Evolutionary conservation across 106 monocot species (phyloP).

Genomic region (Allium cepa): DNA sequence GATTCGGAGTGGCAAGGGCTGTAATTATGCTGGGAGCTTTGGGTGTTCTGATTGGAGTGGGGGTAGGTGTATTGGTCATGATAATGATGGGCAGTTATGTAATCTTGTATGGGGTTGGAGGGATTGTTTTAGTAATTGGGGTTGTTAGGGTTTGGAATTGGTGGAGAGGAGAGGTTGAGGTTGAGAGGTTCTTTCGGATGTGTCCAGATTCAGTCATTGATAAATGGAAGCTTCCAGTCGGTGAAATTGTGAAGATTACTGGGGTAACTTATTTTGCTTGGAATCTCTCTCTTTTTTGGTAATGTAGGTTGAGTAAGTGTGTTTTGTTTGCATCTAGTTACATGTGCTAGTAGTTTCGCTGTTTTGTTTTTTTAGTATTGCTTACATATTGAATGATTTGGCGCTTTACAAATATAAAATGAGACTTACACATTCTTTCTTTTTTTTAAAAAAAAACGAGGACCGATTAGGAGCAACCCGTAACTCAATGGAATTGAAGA

Average conservation of each 20-base stretch:
- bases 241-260: slow-evolving; percentile 38
- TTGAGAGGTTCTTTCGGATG: slow-evolving; percentile 32
- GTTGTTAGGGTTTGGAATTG: slow-evolving; percentile 29
- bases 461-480: too few relatives aligned
- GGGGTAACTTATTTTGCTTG: slow-evolving; percentile 21
- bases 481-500: too few relatives aligned
- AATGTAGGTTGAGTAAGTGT: not conserved
- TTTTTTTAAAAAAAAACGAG: too few relatives aligned
- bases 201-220: slow-evolving; percentile 20
- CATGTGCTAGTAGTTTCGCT: too few relatives aligned
- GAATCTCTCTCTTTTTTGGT: not conserved
- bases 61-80: slow-evolving; percentile 18
- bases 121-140: slow-evolving; percentile 3
- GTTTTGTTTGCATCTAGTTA: too few relatives aligned
- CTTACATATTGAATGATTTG: too few relatives aligned
- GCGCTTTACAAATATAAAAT: too few relatives aligned
- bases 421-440: too few relatives aligned
- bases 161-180: slow-evolving; percentile 12
- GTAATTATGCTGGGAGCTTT: slow-evolving; percentile 11
- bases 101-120: slow-evolving; percentile 6
- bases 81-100: slow-evolving; percentile 5
- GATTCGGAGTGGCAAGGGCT: slow-evolving; percentile 18
- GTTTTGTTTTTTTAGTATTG: too few relatives aligned
- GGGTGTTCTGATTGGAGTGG: slow-evolving; percentile 19
- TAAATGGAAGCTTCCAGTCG: slow-evolving; percentile 26